These are phyloP conservation scores for Ophiostoma piceae DNA, from an alignment of 2,329 filamentous ascomycete genomes.

Conservation along the genomic window DNA sequence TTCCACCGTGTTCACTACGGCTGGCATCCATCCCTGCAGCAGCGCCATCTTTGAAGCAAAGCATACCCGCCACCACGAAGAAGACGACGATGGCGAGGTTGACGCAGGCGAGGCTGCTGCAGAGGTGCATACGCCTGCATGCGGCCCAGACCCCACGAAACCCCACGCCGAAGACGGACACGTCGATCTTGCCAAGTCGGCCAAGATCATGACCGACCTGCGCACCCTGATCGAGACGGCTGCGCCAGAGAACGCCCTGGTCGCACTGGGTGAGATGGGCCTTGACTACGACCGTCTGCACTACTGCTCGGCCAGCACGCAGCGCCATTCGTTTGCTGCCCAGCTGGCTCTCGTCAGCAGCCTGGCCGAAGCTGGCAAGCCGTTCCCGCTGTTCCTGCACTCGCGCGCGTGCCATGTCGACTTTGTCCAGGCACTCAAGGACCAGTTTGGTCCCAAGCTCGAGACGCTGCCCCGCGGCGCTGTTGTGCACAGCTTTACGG, in stretches of 20 bases:
- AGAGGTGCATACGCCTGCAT: conserved; percentile 45
- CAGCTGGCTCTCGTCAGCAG: conserved; percentile 74
- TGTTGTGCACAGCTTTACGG: conserved; percentile 93
- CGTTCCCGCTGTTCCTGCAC: conserved; percentile 86
- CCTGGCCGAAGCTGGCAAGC: conserved; percentile 47
- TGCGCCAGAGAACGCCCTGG: conserved; percentile 48
- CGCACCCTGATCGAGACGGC: conserved; percentile 57
- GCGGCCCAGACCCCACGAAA: conserved; percentile 48
- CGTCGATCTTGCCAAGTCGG: conserved; percentile 41
- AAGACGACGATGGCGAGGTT: conserved; percentile 38
- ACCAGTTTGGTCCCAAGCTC: conserved; percentile 52
- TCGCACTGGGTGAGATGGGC: conserved; percentile 91
- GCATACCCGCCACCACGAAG: conserved; percentile 42
- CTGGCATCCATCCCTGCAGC: conserved; percentile 90
- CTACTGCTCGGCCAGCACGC: conserved; percentile 70
- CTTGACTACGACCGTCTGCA: conserved; percentile 92
- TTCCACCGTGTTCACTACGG: conserved; percentile 78
- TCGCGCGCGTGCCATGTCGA: conserved; percentile 81
- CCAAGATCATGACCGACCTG: conserved; percentile 54
- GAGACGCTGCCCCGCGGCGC: conserved; percentile 63
- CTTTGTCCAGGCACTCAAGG: conserved; percentile 67
- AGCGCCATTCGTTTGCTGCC: conserved; percentile 76
- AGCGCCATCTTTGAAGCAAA: conserved; percentile 68
- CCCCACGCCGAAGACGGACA: conserved; percentile 45
- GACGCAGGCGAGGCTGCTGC: conserved; percentile 33